phyloP scores from a whole-genome alignment of 768 basidiomycete species.

The Russula abietina region DNA sequence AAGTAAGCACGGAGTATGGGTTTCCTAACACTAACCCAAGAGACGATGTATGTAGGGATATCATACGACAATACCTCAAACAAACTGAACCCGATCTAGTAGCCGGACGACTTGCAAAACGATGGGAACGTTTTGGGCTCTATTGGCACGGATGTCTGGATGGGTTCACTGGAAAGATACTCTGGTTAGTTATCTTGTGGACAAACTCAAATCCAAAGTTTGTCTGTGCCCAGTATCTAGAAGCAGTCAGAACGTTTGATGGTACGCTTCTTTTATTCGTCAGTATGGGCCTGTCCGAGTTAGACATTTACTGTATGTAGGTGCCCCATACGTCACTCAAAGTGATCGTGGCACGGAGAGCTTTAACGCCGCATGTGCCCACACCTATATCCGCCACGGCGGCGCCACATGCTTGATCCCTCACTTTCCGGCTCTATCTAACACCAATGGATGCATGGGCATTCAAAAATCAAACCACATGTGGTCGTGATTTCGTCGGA shows the following conservation, averaged over 20 bases:
- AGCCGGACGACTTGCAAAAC: neutral
- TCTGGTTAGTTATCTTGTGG: neutral
- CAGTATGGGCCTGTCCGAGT: too few relatives aligned
- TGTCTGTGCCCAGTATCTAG: neutral
- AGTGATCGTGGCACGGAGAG: neutral
- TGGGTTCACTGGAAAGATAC: neutral
- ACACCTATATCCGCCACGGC: neutral
- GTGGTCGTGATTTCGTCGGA: neutral
- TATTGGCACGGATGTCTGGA: neutral
- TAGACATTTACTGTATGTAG: too few relatives aligned
- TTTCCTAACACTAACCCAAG: neutral
- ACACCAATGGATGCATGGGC: neutral
- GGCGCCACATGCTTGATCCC: neutral
- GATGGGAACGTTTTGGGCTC: neutral
- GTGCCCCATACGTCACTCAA: too few relatives aligned
- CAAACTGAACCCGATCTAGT: neutral
- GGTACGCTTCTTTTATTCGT: neutral
- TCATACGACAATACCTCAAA: neutral
- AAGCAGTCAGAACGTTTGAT: neutral
- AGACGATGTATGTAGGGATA: neutral
- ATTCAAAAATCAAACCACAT: neutral
- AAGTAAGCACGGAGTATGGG: neutral
- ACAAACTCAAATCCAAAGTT: neutral
- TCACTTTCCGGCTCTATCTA: too few relatives aligned
- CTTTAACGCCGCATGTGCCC: neutral